Conservation (phyloP, 192 early-diverging fungal species). For the Coemansia sp. region DNA sequence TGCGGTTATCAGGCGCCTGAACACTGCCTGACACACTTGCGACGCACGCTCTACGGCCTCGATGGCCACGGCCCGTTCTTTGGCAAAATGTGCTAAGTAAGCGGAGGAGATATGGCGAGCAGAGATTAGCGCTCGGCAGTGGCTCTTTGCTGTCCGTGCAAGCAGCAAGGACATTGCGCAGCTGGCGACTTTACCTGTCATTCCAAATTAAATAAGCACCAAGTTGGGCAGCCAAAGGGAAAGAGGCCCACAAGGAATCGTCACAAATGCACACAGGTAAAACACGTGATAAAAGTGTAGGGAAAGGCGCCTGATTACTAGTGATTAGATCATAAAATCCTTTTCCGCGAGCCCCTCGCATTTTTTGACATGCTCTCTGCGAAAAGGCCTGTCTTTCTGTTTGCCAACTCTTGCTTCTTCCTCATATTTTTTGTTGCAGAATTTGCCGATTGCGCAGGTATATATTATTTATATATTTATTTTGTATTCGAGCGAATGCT, state of each 20-base stretch:
- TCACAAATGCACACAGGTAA: no score
- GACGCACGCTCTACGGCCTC: conserved; percentile 85
- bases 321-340: neutral
- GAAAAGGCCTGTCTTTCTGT: neutral
- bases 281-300: neutral
- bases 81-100: conserved; percentile 47
- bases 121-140: neutral
- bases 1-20: conserved; percentile 68
- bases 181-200: neutral
- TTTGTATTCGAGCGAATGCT: conserved; percentile 9
- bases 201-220: neutral
- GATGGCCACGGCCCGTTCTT: conserved; percentile 81
- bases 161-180: neutral
- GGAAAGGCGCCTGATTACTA: neutral
- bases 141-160: neutral
- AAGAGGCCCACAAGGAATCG: no score
- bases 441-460: conserved; percentile 57
- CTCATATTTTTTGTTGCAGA: conserved; percentile 50
- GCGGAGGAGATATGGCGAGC: conserved; percentile 2
- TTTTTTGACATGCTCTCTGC: neutral
- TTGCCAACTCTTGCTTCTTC: neutral
- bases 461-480: conserved; percentile 18
- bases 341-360: neutral
- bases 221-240: neutral
- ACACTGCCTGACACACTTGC: conserved; percentile 87